A percentile compares a stretch with the other conserved stretches of the same genome.
phyloP scores from a whole-genome alignment of 768 basidiomycete species.

The Collybia sordida region DNA sequence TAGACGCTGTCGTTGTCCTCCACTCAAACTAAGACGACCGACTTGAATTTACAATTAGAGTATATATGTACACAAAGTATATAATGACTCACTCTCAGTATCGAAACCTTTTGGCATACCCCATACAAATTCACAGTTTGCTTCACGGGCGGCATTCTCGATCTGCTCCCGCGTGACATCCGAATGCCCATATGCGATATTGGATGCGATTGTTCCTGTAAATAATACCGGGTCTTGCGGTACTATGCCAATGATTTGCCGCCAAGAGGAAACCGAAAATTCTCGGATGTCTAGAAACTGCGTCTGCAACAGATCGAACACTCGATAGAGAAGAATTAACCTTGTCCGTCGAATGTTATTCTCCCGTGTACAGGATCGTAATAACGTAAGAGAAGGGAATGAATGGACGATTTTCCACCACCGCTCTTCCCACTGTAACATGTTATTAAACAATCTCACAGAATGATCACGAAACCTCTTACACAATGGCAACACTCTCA shows the following conservation, averaged over 20 bases:
- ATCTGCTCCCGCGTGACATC: slow-evolving; percentile 79
- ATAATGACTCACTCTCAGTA: slow-evolving; percentile 67
- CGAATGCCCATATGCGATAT: slow-evolving; percentile 86
- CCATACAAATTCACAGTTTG: slow-evolving; percentile 97
- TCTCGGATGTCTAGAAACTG: slow-evolving; percentile 72
- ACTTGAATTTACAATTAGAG: slow-evolving; percentile 37
- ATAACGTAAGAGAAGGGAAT: slow-evolving; percentile 83
- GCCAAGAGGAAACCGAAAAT: slow-evolving; percentile 85
- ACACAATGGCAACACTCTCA: slow-evolving; percentile 92
- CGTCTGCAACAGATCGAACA: not conserved
- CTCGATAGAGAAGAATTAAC: slow-evolving; percentile 34
- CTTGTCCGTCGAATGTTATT: slow-evolving; percentile 84
- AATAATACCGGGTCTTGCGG: slow-evolving; percentile 94
- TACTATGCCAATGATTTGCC: slow-evolving; percentile 87
- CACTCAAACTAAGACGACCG: slow-evolving; percentile 67
- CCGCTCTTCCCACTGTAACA: slow-evolving; percentile 80
- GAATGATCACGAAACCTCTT: slow-evolving; percentile 29
- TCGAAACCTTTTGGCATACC: slow-evolving; percentile 93
- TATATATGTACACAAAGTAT: not conserved
- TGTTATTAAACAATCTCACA: slow-evolving; percentile 3
- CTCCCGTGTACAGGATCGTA: slow-evolving; percentile 86
- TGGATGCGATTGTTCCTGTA: slow-evolving; percentile 90
- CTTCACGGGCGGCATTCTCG: slow-evolving; percentile 83
- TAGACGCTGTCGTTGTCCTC: slow-evolving; percentile 79
- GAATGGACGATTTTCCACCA: slow-evolving; percentile 91